Conservation (phyloP, 352 stramenopile genomes). For the Globisporangium megalacanthum region DNA sequence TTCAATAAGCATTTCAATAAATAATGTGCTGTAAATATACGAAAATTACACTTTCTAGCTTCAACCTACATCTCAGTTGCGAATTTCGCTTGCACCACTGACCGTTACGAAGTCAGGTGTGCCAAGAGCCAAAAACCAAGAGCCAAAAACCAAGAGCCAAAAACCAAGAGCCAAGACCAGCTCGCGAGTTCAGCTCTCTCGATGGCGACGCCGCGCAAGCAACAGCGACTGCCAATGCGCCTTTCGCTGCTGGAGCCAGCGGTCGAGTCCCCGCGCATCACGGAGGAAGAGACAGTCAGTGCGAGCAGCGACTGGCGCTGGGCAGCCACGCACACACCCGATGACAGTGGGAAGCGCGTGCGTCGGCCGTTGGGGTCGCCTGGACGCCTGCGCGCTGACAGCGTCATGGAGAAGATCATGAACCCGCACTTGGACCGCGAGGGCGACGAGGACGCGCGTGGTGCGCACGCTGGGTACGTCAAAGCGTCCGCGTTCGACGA, state of each 20-base stretch:
- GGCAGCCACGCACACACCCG: not conserved
- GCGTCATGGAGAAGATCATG: conserved; percentile 73
- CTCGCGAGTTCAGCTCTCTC: not conserved
- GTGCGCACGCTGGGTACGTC: conserved; percentile 18
- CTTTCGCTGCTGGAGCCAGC: conserved; percentile 6
- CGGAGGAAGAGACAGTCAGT: conserved; percentile 2
- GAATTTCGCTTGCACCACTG: too few species aligned
- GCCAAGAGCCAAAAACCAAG: too few species aligned
- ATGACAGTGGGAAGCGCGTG: not conserved
- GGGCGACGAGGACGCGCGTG: conserved; percentile 2
- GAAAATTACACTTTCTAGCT: too few species aligned
- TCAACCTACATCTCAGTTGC: too few species aligned
- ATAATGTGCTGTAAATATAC: too few species aligned
- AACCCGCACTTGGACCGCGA: conserved; percentile 65
- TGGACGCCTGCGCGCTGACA: conserved; percentile 34
- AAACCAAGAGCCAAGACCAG: not conserved
- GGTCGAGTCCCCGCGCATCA: conserved; percentile 8
- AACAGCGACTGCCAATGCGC: not conserved
- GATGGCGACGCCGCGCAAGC: not conserved
- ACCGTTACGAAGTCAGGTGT: too few species aligned
- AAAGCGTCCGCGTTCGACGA: conserved; percentile 61
- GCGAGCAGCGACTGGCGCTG: not conserved
- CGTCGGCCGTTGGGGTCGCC: conserved; percentile 16
- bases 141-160: too few species aligned
- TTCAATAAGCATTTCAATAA: too few species aligned